A percentile compares a stretch with the other conserved stretches of the same genome.
Evolutionary conservation across 257 asterid species (phyloP).

Genomic region (Oldenlandia corymbosa): DNA sequence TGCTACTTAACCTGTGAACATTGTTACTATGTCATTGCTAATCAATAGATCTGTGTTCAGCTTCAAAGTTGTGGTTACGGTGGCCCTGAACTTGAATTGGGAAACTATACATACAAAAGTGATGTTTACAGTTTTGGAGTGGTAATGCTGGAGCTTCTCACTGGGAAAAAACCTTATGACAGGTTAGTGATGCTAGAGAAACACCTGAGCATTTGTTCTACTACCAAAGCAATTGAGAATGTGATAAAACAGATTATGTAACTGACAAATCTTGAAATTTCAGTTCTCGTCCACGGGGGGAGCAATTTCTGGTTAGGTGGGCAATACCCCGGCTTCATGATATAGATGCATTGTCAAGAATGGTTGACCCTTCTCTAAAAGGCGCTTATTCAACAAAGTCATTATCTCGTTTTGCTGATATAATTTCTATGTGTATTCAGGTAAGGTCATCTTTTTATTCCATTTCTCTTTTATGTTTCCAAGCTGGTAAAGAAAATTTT

Average conservation of each 20-base stretch:
- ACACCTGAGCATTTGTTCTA: neutral
- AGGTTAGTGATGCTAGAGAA: constrained; percentile 38
- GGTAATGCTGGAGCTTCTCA: constrained; percentile 74
- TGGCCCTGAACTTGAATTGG: constrained; percentile 87
- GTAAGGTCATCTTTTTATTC: constrained; percentile 21
- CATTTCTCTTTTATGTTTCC: neutral
- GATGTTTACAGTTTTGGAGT: constrained; percentile 97
- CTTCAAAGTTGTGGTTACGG: constrained; percentile 85
- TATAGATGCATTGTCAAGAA: constrained; percentile 71
- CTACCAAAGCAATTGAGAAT: neutral
- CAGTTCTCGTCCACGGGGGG: constrained; percentile 74
- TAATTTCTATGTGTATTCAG: constrained; percentile 83
- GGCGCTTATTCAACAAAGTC: constrained; percentile 80
- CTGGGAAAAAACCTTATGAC: constrained; percentile 80
- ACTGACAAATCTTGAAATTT: neutral
- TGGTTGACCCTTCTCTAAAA: constrained; percentile 80
- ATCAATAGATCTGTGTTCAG: constrained; percentile 32
- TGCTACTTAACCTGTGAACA: neutral
- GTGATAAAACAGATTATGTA: neutral
- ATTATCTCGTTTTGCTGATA: constrained; percentile 84
- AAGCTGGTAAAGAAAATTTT: neutral
- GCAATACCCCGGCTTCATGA: constrained; percentile 77
- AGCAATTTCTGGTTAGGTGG: constrained; percentile 83
- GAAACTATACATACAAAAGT: constrained; percentile 63
- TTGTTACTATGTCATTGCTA: constrained; percentile 1